Percentiles rank a stretch among this genome's conserved stretches.
phyloP scores from a whole-genome alignment of 176 grass and related monocot genomes.

The Tillandsia fasciculata region DNA sequence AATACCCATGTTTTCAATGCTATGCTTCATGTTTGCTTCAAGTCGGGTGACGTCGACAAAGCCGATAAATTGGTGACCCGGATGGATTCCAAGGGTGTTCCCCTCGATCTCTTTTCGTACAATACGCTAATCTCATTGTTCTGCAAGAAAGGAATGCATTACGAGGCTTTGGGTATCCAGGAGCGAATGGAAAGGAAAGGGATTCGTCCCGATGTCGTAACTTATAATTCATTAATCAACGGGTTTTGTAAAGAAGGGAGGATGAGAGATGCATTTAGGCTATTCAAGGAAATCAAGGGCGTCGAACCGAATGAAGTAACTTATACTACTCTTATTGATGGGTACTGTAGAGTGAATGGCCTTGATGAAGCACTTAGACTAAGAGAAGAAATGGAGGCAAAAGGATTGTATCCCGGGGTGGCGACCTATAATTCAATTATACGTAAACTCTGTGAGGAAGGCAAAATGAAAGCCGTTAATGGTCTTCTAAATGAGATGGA shows the following conservation, averaged over 20 bases:
- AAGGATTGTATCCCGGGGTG: conserved; percentile 44
- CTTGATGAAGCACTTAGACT: conserved; percentile 39
- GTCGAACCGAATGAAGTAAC: conserved; percentile 41
- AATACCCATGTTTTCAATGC: conserved; percentile 75
- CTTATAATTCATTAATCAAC: conserved; percentile 67
- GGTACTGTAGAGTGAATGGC: conserved; percentile 55
- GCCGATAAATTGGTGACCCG: conserved; percentile 38
- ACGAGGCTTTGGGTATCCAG: conserved; percentile 58
- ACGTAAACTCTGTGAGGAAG: conserved; percentile 68
- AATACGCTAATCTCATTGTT: conserved; percentile 77
- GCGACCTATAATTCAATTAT: conserved; percentile 64
- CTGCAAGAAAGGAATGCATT: conserved; percentile 73
- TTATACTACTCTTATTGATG: conserved; percentile 75
- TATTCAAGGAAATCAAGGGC: conserved; percentile 45
- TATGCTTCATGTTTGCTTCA: conserved; percentile 81
- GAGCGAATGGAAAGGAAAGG: conserved; percentile 62
- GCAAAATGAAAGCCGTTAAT: conserved; percentile 64
- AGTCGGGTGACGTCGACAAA: conserved; percentile 38
- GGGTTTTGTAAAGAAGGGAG: conserved; percentile 69
- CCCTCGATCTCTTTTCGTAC: conserved; percentile 50
- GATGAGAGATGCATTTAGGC: conserved; percentile 45
- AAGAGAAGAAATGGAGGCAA: conserved; percentile 51
- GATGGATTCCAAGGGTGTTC: conserved; percentile 45
- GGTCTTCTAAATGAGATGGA: conserved; percentile 73
- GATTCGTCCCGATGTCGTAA: conserved; percentile 43